phyloP scores from a whole-genome alignment of 2,329 filamentous ascomycete genomes.

The Paecilomyces variotii region DNA sequence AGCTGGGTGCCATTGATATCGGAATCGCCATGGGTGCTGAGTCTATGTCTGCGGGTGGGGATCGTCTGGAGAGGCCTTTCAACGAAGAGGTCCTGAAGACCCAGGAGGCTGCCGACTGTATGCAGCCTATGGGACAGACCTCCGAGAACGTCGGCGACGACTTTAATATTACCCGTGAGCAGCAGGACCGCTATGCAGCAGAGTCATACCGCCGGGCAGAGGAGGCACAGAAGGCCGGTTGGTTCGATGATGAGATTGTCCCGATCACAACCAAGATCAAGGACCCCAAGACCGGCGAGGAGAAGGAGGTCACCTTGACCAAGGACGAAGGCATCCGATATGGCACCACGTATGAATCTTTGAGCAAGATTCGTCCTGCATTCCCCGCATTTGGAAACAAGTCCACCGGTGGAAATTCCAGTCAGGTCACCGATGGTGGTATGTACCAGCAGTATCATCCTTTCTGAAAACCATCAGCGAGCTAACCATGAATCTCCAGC shows the following conservation, averaged over 20 bases:
- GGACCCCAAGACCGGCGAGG: slow-evolving; percentile 72
- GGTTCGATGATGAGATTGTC: slow-evolving; percentile 89
- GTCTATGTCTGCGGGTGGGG: slow-evolving; percentile 70
- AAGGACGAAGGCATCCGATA: slow-evolving; percentile 85
- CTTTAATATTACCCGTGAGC: slow-evolving; percentile 72
- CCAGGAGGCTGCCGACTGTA: slow-evolving; percentile 75
- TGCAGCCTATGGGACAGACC: slow-evolving; percentile 97
- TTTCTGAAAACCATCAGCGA: neutral
- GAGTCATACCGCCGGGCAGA: slow-evolving; percentile 86
- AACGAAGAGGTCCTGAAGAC: slow-evolving; percentile 65
- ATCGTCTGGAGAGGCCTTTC: slow-evolving; percentile 64
- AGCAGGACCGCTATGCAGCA: slow-evolving; percentile 77
- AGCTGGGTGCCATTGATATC: slow-evolving; percentile 69
- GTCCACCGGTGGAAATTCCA: slow-evolving; percentile 88
- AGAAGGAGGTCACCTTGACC: slow-evolving; percentile 68
- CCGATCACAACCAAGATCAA: slow-evolving; percentile 77
- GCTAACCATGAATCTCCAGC: slow-evolving; percentile 24
- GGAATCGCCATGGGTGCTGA: slow-evolving; percentile 86
- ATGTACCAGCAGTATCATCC: slow-evolving; percentile 17
- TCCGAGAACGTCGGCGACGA: slow-evolving; percentile 91
- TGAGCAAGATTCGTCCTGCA: slow-evolving; percentile 79
- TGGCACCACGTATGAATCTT: slow-evolving; percentile 75
- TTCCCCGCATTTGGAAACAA: slow-evolving; percentile 83
- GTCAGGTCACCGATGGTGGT: slow-evolving; percentile 89
- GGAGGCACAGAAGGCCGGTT: slow-evolving; percentile 79